Percentiles rank a stretch among this genome's conserved stretches.
Conservation (phyloP, 148 eudicot genomes). For the Arctostaphylos glauca region DNA sequence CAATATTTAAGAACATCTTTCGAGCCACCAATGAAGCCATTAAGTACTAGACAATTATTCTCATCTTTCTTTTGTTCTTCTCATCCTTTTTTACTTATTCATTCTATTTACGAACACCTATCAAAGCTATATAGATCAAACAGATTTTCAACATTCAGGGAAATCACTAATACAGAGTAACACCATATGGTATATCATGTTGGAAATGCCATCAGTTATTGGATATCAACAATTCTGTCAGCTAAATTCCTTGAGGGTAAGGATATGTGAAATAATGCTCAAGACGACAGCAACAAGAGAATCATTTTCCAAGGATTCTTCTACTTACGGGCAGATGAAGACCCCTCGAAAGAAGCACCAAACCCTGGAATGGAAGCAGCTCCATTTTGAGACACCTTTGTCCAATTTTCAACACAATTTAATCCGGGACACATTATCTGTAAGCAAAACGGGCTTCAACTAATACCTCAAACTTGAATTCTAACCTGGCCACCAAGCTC, state of each 20-base stretch:
- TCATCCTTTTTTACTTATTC: not conserved
- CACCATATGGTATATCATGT: not conserved
- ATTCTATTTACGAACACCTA: not conserved
- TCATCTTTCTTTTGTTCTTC: not conserved
- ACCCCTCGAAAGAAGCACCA: constrained; percentile 39
- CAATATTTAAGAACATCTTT: not conserved
- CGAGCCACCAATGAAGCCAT: not conserved
- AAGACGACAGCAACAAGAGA: not conserved
- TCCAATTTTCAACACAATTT: constrained; percentile 5
- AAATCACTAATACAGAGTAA: not conserved
- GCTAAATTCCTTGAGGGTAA: not conserved
- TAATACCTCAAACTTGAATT: constrained; percentile 10
- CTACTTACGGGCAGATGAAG: constrained; percentile 41
- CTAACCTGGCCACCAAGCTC: constrained; percentile 49
- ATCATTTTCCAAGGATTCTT: not conserved
- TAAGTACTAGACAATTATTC: not conserved
- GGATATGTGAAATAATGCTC: not conserved
- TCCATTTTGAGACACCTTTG: constrained; percentile 75
- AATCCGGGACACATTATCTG: not conserved
- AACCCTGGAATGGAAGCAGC: constrained; percentile 37
- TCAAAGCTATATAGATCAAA: not conserved
- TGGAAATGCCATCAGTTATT: not conserved
- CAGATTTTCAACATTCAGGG: not conserved
- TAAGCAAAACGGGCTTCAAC: not conserved
- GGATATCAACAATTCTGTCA: not conserved